A percentile compares a stretch with the other conserved stretches of the same genome.
Conservation (phyloP, 2,329 filamentous ascomycete species). For the Thielaviopsis ethacetica region DNA sequence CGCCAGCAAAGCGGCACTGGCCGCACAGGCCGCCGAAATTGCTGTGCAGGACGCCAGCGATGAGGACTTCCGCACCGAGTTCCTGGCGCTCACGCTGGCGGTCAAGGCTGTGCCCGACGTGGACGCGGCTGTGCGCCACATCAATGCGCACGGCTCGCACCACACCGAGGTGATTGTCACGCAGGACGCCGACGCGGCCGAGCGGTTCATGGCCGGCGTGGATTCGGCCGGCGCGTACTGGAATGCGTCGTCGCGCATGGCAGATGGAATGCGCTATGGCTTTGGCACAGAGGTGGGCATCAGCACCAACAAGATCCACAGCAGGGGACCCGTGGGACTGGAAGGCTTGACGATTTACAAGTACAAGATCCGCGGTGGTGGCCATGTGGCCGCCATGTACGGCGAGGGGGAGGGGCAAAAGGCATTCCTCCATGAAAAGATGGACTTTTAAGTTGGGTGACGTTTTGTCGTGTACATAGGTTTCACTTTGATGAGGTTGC, state of each 20-base stretch:
- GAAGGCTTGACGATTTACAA: constrained; percentile 97
- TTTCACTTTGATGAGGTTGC: not conserved
- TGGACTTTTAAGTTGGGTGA: constrained; percentile 17
- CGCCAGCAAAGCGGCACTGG: constrained; percentile 47
- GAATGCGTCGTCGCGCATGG: constrained; percentile 89
- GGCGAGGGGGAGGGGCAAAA: constrained; percentile 44
- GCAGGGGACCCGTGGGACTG: constrained; percentile 78
- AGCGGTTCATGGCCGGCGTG: constrained; percentile 68
- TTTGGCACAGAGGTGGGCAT: constrained; percentile 98
- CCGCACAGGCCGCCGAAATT: constrained; percentile 23
- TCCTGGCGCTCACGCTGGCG: constrained; percentile 68
- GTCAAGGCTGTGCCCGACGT: constrained; percentile 60
- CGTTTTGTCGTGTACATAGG: not conserved
- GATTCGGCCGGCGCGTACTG: constrained; percentile 91
- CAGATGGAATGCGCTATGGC: constrained; percentile 91
- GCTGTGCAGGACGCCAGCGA: constrained; percentile 48
- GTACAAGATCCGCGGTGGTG: constrained; percentile 72
- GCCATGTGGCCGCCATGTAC: constrained; percentile 69
- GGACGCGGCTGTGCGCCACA: constrained; percentile 64
- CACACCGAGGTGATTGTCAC: constrained; percentile 92
- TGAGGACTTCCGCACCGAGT: constrained; percentile 74
- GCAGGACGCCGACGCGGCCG: constrained; percentile 46
- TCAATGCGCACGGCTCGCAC: constrained; percentile 82
- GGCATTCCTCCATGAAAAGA: constrained; percentile 40
- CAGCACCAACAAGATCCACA: constrained; percentile 97